phyloP scores from a whole-genome alignment of 148 eudicot species.

The Gaultheria prostrata region DNA sequence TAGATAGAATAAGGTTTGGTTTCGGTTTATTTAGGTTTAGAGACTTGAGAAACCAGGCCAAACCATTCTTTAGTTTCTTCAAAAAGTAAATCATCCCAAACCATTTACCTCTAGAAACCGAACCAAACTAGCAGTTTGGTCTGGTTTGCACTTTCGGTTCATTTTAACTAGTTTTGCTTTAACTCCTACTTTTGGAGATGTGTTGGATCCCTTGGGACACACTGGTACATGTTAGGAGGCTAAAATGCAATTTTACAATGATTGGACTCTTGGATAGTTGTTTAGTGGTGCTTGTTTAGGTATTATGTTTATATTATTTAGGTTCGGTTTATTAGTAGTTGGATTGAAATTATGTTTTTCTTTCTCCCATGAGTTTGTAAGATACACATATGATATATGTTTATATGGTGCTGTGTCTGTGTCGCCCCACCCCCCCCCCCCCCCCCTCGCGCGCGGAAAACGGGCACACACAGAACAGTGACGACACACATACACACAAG shows the following conservation, averaged over 20 bases:
- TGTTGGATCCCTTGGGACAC: background rate
- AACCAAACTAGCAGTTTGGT: too few relatives aligned
- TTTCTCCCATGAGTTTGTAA: background rate
- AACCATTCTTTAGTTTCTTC: too few relatives aligned
- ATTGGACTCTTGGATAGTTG: background rate
- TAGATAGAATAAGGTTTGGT: too few relatives aligned
- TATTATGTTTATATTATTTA: background rate
- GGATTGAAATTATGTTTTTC: background rate
- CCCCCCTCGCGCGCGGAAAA: too few relatives aligned
- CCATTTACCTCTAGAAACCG: too few relatives aligned
- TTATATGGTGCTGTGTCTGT: background rate
- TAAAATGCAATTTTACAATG: background rate
- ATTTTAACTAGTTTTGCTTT: too few relatives aligned
- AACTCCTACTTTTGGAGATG: background rate
- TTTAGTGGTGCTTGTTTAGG: background rate
- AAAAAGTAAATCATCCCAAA: too few relatives aligned
- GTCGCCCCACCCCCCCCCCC: background rate
- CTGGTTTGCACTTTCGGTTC: too few relatives aligned
- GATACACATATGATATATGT: background rate
- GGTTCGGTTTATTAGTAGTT: background rate
- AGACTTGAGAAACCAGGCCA: too few relatives aligned
- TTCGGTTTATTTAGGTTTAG: too few relatives aligned
- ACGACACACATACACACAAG: background rate
- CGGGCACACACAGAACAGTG: background rate
- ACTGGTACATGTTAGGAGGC: background rate